Evolutionary conservation across 352 stramenopile genomes (phyloP).

Genomic region (Lagenidium sp.): DNA sequence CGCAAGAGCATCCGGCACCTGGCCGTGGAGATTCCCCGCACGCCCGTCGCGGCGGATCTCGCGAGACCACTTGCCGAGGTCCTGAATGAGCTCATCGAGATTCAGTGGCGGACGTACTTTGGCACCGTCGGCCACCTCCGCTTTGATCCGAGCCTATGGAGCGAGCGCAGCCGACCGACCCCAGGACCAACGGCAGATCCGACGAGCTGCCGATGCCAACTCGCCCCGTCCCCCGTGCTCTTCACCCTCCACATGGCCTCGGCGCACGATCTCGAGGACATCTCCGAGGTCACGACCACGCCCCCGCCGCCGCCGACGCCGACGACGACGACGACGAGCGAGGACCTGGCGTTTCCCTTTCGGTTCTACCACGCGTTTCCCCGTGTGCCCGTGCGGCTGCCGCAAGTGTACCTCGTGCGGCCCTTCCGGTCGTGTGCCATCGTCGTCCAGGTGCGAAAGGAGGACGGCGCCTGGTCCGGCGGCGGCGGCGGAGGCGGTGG

Average conservation of each 20-base stretch:
- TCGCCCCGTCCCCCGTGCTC: neutral
- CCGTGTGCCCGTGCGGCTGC: neutral
- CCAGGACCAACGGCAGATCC: neutral
- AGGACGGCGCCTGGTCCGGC: too few relatives aligned
- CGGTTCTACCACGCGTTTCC: slow-evolving; percentile 13
- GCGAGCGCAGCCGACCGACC: neutral
- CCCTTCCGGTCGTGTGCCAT: neutral
- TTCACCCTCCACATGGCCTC: neutral
- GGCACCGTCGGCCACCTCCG: slow-evolving; percentile 7
- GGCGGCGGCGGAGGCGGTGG: too few relatives aligned
- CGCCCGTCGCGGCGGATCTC: neutral
- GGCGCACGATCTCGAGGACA: too few relatives aligned
- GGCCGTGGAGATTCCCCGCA: slow-evolving; percentile 8
- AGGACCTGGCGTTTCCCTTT: slow-evolving; percentile 7
- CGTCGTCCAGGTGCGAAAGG: neutral
- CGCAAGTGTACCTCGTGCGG: neutral
- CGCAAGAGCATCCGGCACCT: slow-evolving; percentile 11
- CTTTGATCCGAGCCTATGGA: slow-evolving; percentile 13
- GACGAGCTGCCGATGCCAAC: neutral
- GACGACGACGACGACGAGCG: neutral
- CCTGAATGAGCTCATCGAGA: slow-evolving; percentile 4
- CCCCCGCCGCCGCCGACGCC: too few relatives aligned
- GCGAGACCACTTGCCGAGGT: neutral
- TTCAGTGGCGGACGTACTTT: slow-evolving; percentile 19
- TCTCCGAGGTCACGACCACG: too few relatives aligned